These are phyloP conservation scores for Kuraishia capsulata DNA, from an alignment of 805 yeast genomes.

Conservation along the genomic window DNA sequence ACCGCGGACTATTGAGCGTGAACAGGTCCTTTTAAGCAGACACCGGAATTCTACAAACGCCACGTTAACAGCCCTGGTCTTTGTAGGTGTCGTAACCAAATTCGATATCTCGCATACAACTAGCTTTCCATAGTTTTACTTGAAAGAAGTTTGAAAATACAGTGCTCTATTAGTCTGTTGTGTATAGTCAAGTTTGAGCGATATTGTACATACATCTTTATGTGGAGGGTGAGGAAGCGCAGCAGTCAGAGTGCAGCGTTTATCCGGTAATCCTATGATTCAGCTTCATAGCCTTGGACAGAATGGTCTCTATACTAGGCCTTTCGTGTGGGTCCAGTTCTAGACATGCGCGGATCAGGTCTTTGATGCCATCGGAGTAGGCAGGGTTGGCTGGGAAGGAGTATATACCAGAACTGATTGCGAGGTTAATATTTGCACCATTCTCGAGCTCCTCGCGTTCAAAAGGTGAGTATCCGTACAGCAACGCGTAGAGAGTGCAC, in stretches of 20 bases:
- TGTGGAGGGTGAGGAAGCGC: not conserved
- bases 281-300: conserved; percentile 37
- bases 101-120: too few species aligned
- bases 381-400: conserved; percentile 40
- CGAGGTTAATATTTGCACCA: conserved; percentile 76
- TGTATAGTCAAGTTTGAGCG: too few species aligned
- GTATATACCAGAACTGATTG: conserved; percentile 62
- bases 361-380: conserved; percentile 49
- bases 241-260: too few species aligned
- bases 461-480: conserved; percentile 81
- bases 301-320: conserved; percentile 54
- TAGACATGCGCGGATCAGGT: conserved; percentile 52
- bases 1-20: too few species aligned
- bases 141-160: too few species aligned
- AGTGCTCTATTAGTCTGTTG: too few species aligned
- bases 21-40: too few species aligned
- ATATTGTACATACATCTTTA: not conserved
- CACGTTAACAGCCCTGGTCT: too few species aligned
- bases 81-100: too few species aligned
- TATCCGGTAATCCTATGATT: conserved; percentile 10
- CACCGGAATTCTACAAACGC: too few species aligned
- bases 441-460: conserved; percentile 71
- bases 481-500: conserved; percentile 65
- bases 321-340: conserved; percentile 51
- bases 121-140: too few species aligned